Base-by-base conservation (phyloP, 2,329 filamentous ascomycete genomes). In the Colletotrichum plurivorum region DNA sequence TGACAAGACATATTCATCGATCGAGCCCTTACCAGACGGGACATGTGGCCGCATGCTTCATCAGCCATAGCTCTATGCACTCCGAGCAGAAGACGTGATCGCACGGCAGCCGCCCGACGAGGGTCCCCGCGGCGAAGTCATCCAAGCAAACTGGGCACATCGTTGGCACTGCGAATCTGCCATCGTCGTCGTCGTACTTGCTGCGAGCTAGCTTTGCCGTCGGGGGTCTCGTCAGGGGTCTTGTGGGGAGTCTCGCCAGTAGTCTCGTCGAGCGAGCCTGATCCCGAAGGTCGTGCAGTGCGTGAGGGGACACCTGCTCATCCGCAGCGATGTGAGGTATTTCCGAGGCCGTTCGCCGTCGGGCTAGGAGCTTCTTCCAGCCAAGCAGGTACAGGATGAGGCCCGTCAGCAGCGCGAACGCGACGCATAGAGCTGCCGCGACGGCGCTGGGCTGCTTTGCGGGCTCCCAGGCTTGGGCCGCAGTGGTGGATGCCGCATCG, bases 51-150 rank as follows among this genome's bases (percentile, higher is more conserved):
- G 49, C 20, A 18, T 63, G 63, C 41, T 56, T 56, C 9, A 46
- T 20, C 16, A 67, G 20, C 63, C 63, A 67, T 4, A 36, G 43
- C 43, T 67, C 58, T n/a, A 67, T 67, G 43, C 63, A 67, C 6
- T 43, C 63, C 4, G 63, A 55, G 31, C 63, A 67, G 31, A 67
- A 67, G 22, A 55, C 51, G 4, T 67, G 63, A 5, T 43, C 51
- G 43, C 63, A 67, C 10, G 43, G 63, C 3, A 67, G 9, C 10
- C 39, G 58, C 3, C 41, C 63, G 2, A 56, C 63, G 22, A 27
- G 13, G 0, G 51, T 63, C 5, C 63, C 63, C 15, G 31, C 41
- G 9, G 36, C 43, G 16, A 67, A 67, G 22, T 67, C 58, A 1
- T 56, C 63, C n/a, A 67, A 31, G 10, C 63, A 67, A 2, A 67